These are phyloP conservation scores for Colletotrichum sp. DNA, from an alignment of 2,329 filamentous ascomycete species.

Conservation along the genomic window DNA sequence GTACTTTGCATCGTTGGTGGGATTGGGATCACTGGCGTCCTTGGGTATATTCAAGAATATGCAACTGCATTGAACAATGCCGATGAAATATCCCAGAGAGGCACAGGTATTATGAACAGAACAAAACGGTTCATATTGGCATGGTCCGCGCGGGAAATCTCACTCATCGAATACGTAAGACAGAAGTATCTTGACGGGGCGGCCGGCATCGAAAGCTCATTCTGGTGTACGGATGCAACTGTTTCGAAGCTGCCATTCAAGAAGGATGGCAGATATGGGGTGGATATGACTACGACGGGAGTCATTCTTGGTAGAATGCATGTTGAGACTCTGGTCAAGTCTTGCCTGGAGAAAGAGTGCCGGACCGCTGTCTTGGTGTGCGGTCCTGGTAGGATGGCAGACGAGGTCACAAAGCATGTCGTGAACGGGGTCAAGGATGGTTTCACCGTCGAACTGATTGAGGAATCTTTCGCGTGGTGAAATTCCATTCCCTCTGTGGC, in stretches of 20 bases:
- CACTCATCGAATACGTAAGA: constrained; percentile 21
- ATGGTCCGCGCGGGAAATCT: constrained; percentile 28
- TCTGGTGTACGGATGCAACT: constrained; percentile 23
- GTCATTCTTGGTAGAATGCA: constrained; percentile 21
- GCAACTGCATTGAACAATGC: neutral
- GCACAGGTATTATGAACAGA: neutral
- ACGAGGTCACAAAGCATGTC: constrained; percentile 29
- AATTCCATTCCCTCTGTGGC: neutral
- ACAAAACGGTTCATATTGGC: constrained; percentile 24
- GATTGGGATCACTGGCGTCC: constrained; percentile 34
- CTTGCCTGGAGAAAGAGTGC: neutral
- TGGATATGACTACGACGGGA: neutral
- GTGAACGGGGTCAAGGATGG: constrained; percentile 17
- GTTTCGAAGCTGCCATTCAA: constrained; percentile 23
- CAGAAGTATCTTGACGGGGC: neutral
- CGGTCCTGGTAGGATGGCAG: constrained; percentile 33
- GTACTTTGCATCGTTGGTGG: constrained; percentile 36
- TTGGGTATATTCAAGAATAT: constrained; percentile 28
- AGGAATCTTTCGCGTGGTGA: constrained; percentile 33
- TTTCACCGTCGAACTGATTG: constrained; percentile 26
- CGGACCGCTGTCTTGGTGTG: constrained; percentile 24
- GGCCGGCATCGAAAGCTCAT: constrained; percentile 22
- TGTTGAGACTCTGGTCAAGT: constrained; percentile 24
- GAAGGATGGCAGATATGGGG: constrained; percentile 15
- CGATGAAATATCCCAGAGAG: neutral